Percentiles rank a stretch among this genome's conserved stretches.
These are phyloP conservation scores for Babesia caballi DNA, from an alignment of 169 alveolate species.

Conservation along the genomic window DNA sequence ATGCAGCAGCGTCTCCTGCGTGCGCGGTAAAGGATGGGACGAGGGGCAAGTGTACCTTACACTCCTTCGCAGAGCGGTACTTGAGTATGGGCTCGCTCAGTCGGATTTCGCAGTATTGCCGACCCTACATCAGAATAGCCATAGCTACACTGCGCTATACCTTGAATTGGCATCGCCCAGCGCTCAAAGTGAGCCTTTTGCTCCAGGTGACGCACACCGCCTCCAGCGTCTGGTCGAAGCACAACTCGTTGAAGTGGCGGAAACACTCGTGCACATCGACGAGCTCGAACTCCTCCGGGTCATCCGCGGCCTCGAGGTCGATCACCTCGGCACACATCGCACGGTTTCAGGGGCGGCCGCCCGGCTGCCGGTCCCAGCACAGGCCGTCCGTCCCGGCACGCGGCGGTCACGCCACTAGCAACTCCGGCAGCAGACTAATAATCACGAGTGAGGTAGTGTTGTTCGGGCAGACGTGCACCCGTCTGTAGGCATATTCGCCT, in stretches of 20 bases:
- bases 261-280: constrained; percentile 81
- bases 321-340: constrained; percentile 26
- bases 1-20: constrained; percentile 90
- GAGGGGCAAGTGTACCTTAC: constrained; percentile 48
- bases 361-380: neutral
- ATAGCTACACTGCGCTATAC: neutral
- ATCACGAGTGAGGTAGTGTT: neutral
- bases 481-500: neutral
- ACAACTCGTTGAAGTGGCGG: constrained; percentile 75
- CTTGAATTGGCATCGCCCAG: constrained; percentile 85
- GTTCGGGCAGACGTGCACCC: neutral
- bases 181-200: constrained; percentile 88
- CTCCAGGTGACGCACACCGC: constrained; percentile 87
- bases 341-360: neutral
- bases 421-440: neutral
- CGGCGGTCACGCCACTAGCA: neutral
- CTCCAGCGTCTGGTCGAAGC: constrained; percentile 78
- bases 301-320: constrained; percentile 36
- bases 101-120: constrained; percentile 86
- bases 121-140: constrained; percentile 26
- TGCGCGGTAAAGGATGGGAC: neutral
- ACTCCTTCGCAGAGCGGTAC: constrained; percentile 86
- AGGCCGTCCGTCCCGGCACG: neutral
- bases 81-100: constrained; percentile 89
- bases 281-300: constrained; percentile 58